These are phyloP conservation scores for Paramecium tetraurelia DNA, from an alignment of 73 alveolate genomes.

Conservation along the genomic window DNA sequence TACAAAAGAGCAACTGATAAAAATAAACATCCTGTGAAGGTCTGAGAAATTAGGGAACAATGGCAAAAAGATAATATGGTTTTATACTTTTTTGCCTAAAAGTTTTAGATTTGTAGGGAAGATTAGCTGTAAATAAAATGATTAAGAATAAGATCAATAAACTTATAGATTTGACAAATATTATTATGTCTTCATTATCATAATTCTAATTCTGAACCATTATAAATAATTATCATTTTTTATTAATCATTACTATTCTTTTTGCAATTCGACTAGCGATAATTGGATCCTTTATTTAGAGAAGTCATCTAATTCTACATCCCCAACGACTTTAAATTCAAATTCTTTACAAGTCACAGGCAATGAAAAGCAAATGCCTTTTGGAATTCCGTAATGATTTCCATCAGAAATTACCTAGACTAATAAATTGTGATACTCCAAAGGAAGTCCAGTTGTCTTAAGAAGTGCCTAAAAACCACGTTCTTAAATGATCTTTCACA, in stretches of 20 bases:
- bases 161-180: background rate
- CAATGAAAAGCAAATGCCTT: conserved; percentile 51
- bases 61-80: background rate
- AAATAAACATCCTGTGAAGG: conserved; percentile 78
- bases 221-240: background rate
- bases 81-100: background rate
- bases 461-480: conserved; percentile 55
- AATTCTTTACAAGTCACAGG: conserved; percentile 56
- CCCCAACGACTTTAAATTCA: conserved; percentile 27
- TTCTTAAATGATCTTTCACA: conserved; percentile 51
- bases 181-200: background rate
- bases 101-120: conserved; percentile 20
- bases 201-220: background rate
- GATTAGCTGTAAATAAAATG: conserved; percentile 19
- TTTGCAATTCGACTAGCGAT: background rate
- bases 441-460: conserved; percentile 22
- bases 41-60: conserved; percentile 44
- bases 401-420: conserved; percentile 54
- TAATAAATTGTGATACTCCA: conserved; percentile 31
- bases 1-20: conserved; percentile 66
- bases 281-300: conserved; percentile 43
- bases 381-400: conserved; percentile 24
- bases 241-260: background rate
- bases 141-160: background rate
- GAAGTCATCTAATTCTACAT: conserved; percentile 27